Conservation (phyloP, 2,329 filamentous ascomycete species). For the Fusarium domesticum region DNA sequence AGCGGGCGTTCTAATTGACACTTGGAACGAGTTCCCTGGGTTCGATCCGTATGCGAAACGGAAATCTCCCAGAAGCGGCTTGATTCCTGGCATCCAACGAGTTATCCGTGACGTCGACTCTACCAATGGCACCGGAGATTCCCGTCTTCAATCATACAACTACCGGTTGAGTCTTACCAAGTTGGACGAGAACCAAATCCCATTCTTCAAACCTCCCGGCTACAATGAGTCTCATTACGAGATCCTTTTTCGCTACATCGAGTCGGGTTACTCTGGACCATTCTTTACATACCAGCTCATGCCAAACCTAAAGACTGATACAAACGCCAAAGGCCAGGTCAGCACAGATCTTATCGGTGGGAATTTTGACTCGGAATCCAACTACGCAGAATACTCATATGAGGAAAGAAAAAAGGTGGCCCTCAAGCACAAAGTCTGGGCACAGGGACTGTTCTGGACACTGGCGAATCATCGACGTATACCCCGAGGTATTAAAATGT, state of each 20-base stretch:
- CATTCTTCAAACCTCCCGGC: constrained; percentile 17
- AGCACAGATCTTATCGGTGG: constrained; percentile 19
- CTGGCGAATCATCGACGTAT: constrained; percentile 15
- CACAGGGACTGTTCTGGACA: constrained; percentile 18
- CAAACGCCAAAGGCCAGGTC: constrained; percentile 17
- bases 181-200: constrained; percentile 5
- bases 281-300: constrained; percentile 19
- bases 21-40: constrained; percentile 4
- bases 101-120: constrained; percentile 6
- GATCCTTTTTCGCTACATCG: constrained; percentile 18
- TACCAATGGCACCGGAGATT: constrained; percentile 6
- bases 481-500: constrained; percentile 1
- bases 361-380: constrained; percentile 10
- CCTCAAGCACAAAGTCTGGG: constrained; percentile 17
- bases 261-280: constrained; percentile 13
- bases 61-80: constrained; percentile 9
- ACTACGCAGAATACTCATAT: constrained; percentile 22
- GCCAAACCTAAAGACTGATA: constrained; percentile 20
- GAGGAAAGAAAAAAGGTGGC: constrained; percentile 5
- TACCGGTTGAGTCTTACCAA: constrained; percentile 18
- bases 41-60: constrained; percentile 16
- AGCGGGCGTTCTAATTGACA: constrained; percentile 11
- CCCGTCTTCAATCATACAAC: constrained; percentile 21
- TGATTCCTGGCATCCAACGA: constrained; percentile 12
- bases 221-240: constrained; percentile 18